A percentile compares a stretch with the other conserved stretches of the same genome.
Evolutionary conservation across 1,284 basidiomycete genomes (phyloP).

Genomic region (Trametes polyzona): DNA sequence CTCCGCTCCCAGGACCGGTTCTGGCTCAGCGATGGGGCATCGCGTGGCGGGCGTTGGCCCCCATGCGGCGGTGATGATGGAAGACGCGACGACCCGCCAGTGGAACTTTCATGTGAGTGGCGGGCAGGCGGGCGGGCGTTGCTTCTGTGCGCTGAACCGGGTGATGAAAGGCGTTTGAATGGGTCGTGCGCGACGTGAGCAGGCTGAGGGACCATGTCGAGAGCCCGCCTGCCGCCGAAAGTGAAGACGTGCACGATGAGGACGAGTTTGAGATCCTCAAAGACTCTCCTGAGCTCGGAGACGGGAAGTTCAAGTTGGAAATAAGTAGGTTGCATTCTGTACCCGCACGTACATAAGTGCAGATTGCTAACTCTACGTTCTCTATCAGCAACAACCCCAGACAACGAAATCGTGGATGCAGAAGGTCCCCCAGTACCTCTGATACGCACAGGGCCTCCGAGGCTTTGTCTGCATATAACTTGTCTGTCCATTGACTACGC

Average conservation of each 20-base stretch:
- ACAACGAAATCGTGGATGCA: constrained; percentile 14
- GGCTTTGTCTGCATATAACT: constrained; percentile 68
- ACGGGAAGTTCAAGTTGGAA: constrained; percentile 75
- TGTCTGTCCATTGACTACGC: constrained; percentile 65
- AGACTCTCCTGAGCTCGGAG: constrained; percentile 67
- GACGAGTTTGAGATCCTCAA: constrained; percentile 64
- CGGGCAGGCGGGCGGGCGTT: not conserved
- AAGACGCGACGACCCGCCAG: constrained; percentile 56
- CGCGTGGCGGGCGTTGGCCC: constrained; percentile 19
- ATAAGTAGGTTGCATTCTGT: constrained; percentile 43
- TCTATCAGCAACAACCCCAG: constrained; percentile 18
- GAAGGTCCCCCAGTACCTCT: constrained; percentile 25
- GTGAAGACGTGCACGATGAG: constrained; percentile 26
- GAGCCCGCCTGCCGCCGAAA: constrained; percentile 14
- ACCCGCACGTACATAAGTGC: not conserved
- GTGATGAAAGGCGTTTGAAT: constrained; percentile 73
- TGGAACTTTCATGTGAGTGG: constrained; percentile 62
- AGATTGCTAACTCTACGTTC: too few relatives aligned
- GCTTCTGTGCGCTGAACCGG: too few relatives aligned
- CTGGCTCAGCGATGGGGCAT: constrained; percentile 18
- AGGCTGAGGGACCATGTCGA: constrained; percentile 59
- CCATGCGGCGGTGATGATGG: constrained; percentile 24
- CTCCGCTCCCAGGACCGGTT: constrained; percentile 23
- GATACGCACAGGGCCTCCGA: constrained; percentile 34
- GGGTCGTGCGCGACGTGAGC: constrained; percentile 60